Conservation (phyloP, 768 basidiomycete species). For the Xerocomus potaroensis region DNA sequence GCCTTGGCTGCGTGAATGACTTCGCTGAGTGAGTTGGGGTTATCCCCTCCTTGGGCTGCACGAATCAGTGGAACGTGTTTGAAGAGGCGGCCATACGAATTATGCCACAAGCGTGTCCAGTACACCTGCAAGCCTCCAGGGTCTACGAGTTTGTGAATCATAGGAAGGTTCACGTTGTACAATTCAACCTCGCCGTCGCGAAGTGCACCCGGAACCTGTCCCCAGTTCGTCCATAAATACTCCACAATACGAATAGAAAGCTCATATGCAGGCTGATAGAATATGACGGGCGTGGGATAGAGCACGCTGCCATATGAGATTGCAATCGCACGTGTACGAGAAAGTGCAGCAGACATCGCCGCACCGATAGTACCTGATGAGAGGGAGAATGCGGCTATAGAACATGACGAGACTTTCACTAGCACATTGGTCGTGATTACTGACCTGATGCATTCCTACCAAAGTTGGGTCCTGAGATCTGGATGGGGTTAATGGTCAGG, state of each 20-base stretch:
- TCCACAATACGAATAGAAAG: conserved; percentile 64
- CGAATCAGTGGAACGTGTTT: conserved; percentile 36
- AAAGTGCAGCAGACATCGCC: conserved; percentile 74
- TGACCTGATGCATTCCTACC: conserved; percentile 80
- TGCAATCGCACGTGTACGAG: conserved; percentile 72
- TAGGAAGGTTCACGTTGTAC: conserved; percentile 85
- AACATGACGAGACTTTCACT: conserved; percentile 1
- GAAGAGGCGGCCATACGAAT: conserved; percentile 80
- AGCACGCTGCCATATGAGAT: conserved; percentile 82
- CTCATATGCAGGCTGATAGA: conserved; percentile 68
- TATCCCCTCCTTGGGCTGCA: conserved; percentile 29
- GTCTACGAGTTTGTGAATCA: conserved; percentile 61
- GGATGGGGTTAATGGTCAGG: conserved; percentile 1
- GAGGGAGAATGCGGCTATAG: conserved; percentile 74
- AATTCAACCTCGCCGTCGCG: conserved; percentile 69
- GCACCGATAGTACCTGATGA: conserved; percentile 94
- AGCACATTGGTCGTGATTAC: conserved; percentile 19
- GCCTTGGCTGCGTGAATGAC: not conserved
- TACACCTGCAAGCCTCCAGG: conserved; percentile 60
- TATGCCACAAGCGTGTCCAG: conserved; percentile 86
- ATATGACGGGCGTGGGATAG: conserved; percentile 57
- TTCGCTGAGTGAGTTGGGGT: conserved; percentile 37
- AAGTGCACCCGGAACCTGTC: conserved; percentile 54
- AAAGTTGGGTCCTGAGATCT: conserved; percentile 85
- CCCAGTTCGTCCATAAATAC: conserved; percentile 85